Conservation (phyloP, 2,329 filamentous ascomycete species). For the Didymella sp. region DNA sequence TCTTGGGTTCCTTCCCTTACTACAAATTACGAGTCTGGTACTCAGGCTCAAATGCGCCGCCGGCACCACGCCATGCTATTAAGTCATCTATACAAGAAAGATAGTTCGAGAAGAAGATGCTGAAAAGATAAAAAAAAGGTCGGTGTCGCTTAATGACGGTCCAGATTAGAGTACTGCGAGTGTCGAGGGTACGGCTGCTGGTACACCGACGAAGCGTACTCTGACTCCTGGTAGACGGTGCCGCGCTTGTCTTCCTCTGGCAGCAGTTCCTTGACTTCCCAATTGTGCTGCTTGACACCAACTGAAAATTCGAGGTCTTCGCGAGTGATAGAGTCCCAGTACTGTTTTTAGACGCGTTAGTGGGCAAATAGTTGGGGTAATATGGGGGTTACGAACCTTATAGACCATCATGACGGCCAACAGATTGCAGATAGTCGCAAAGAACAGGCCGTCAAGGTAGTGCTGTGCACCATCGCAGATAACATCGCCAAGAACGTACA, state of each 20-base stretch:
- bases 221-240: slow-evolving; percentile 74
- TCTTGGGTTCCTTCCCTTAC: not conserved
- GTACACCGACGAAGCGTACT: slow-evolving; percentile 60
- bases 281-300: slow-evolving; percentile 92
- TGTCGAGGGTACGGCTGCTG: slow-evolving; percentile 43
- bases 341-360: slow-evolving; percentile 61
- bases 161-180: slow-evolving; percentile 47
- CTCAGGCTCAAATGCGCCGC: slow-evolving; percentile 4
- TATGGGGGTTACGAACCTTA: slow-evolving; percentile 68
- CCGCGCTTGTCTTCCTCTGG: slow-evolving; percentile 81
- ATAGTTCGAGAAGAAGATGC: slow-evolving; percentile 6
- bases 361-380: slow-evolving; percentile 1
- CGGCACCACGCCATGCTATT: slow-evolving; percentile 2
- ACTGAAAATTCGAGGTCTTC: slow-evolving; percentile 99
- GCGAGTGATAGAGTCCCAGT: slow-evolving; percentile 98
- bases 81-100: slow-evolving; percentile 10
- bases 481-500: slow-evolving; percentile 85
- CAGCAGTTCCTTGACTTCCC: slow-evolving; percentile 90
- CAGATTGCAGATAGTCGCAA: slow-evolving; percentile 91
- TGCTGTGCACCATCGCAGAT: slow-evolving; percentile 88
- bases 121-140: slow-evolving; percentile 8
- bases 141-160: slow-evolving; percentile 30
- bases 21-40: slow-evolving; percentile 11
- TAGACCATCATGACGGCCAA: slow-evolving; percentile 99
- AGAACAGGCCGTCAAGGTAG: slow-evolving; percentile 93